Conservation (phyloP, 495 filamentous ascomycete genomes). For the Xylaria nigripes region DNA sequence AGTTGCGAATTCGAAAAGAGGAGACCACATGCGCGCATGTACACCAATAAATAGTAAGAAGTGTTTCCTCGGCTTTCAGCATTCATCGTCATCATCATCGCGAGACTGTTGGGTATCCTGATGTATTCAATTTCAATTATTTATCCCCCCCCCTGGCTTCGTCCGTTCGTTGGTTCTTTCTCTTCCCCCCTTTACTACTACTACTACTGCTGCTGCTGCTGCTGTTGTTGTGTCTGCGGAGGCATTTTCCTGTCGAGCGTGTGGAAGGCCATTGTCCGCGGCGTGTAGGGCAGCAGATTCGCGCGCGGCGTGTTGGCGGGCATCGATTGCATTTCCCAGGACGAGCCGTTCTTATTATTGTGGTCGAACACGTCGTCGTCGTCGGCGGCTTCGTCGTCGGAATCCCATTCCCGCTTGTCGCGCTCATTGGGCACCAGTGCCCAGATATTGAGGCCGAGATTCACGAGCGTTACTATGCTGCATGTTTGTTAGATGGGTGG, state of each 20-base stretch:
- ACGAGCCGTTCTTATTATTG: conserved; percentile 8
- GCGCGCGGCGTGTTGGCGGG: conserved; percentile 21
- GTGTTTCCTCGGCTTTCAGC: too few species aligned
- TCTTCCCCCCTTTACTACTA: too few species aligned
- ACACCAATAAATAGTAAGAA: too few species aligned
- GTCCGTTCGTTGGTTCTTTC: neutral
- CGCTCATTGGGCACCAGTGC: conserved; percentile 52
- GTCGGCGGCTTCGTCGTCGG: conserved; percentile 15
- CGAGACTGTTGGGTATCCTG: neutral
- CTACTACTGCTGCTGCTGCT: conserved; percentile 2
- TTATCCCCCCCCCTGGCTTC: neutral
- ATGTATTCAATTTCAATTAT: neutral
- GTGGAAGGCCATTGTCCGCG: conserved; percentile 48
- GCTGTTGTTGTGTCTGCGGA: too few species aligned
- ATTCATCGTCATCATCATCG: conserved; percentile 2
- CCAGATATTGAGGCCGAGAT: conserved; percentile 49
- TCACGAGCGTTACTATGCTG: conserved; percentile 48
- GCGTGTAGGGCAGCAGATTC: conserved; percentile 38
- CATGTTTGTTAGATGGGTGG: conserved; percentile 7
- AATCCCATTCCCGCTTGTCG: conserved; percentile 34
- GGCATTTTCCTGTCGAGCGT: conserved; percentile 44
- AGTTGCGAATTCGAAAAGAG: too few species aligned
- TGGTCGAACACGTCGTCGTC: neutral
- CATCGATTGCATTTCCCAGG: conserved; percentile 39
- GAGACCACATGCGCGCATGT: too few species aligned